These are phyloP conservation scores for Nothophoma quercina DNA, from an alignment of 2,329 filamentous ascomycete genomes.

Conservation along the genomic window DNA sequence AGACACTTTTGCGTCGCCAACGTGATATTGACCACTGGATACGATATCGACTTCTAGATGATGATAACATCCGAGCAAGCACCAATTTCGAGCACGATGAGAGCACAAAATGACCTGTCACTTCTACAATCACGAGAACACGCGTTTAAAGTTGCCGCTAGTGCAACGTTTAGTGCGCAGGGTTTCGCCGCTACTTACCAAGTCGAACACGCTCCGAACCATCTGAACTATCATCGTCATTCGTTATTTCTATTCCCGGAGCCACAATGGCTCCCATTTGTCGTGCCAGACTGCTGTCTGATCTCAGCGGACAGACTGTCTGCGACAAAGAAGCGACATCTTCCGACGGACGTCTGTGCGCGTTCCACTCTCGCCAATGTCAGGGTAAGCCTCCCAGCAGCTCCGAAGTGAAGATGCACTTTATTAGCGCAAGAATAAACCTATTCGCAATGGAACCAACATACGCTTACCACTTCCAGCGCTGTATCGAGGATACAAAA, in stretches of 20 bases:
- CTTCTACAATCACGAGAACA: slow-evolving; percentile 13
- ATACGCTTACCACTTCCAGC: slow-evolving; percentile 16
- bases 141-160: slow-evolving; percentile 13
- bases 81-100: neutral
- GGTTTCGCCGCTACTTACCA: neutral
- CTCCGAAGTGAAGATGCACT: neutral
- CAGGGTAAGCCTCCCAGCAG: slow-evolving; percentile 23
- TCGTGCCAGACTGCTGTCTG: slow-evolving; percentile 31
- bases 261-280: slow-evolving; percentile 23
- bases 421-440: too few relatives aligned
- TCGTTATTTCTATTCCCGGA: neutral
- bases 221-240: neutral
- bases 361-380: slow-evolving; percentile 36
- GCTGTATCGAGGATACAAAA: slow-evolving; percentile 60
- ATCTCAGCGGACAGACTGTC: slow-evolving; percentile 29
- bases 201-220: neutral
- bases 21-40: too few relatives aligned
- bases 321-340: slow-evolving; percentile 35
- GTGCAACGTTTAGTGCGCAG: slow-evolving; percentile 5
- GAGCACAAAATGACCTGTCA: too few relatives aligned
- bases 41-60: too few relatives aligned
- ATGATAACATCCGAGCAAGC: too few relatives aligned
- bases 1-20: too few relatives aligned
- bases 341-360: slow-evolving; percentile 32
- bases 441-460: too few relatives aligned